Conservation (phyloP, 192 early-diverging fungal species). For the Podila clonocystis region DNA sequence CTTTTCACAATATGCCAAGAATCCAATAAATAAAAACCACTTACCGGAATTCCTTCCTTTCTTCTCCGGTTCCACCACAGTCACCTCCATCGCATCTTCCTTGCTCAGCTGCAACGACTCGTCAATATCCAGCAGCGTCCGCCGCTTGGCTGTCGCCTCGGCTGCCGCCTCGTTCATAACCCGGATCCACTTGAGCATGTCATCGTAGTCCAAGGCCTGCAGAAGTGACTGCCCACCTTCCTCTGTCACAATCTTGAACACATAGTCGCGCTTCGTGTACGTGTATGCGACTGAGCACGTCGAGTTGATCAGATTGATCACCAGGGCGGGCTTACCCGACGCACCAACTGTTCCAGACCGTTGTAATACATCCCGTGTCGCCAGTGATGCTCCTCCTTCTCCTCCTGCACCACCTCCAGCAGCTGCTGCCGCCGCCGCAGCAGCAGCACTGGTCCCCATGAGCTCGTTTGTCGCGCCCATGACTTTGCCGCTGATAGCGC, state of each 20-base stretch:
- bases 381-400: not conserved
- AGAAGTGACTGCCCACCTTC: conserved; percentile 83
- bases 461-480: conserved; percentile 11
- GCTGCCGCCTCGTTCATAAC: conserved; percentile 74
- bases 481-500: conserved; percentile 34
- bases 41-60: conserved; percentile 55
- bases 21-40: not conserved
- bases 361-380: not conserved
- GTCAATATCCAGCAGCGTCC: conserved; percentile 74
- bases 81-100: not conserved
- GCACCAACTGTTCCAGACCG: not conserved
- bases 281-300: conserved; percentile 73
- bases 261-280: conserved; percentile 74
- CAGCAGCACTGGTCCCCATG: not conserved
- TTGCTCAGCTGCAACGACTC: conserved; percentile 27
- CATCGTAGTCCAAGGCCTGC: conserved; percentile 69
- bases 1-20: not conserved
- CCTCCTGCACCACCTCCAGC: not conserved
- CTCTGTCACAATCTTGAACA: conserved; percentile 83
- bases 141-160: conserved; percentile 74
- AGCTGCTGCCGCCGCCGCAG: not conserved
- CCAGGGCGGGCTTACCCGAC: conserved; percentile 65
- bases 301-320: conserved; percentile 83
- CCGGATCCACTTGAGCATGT: conserved; percentile 80
- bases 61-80: conserved; percentile 46